Evolutionary conservation across 2,329 filamentous ascomycete genomes (phyloP).

Genomic region (Fusarium sp.): DNA sequence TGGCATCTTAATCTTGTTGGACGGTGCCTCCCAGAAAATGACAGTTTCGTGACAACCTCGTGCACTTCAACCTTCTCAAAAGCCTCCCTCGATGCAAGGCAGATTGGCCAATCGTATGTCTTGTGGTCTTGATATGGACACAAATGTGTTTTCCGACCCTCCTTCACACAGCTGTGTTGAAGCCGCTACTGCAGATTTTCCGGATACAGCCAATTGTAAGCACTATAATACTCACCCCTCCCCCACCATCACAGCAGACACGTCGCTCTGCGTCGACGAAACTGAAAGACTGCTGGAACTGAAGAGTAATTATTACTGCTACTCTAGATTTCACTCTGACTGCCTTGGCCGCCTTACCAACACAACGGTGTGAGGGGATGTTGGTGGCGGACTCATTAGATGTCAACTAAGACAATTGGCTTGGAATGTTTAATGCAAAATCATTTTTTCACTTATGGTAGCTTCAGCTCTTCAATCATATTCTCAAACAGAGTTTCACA

Average conservation of each 20-base stretch:
- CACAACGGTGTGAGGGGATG: neutral
- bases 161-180: neutral
- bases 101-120: neutral
- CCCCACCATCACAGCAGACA: neutral
- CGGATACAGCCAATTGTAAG: neutral
- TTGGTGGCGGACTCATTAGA: neutral
- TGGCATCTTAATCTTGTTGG: neutral
- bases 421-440: neutral
- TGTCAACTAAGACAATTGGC: neutral
- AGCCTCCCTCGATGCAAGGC: fast-evolving
- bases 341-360: neutral
- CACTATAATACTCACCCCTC: neutral
- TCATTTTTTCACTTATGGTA: neutral
- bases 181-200: neutral
- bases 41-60: fast-evolving
- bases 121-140: neutral
- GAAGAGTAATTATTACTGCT: neutral
- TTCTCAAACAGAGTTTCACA: fast-evolving
- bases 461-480: fast-evolving
- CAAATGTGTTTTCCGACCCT: neutral
- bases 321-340: fast-evolving
- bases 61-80: fast-evolving
- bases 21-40: fast-evolving
- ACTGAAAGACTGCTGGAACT: fast-evolving
- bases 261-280: fast-evolving